Percentiles rank a stretch among this genome's conserved stretches.
phyloP scores from a whole-genome alignment of 441 rosid genomes.

The Erodium moschatum region DNA sequence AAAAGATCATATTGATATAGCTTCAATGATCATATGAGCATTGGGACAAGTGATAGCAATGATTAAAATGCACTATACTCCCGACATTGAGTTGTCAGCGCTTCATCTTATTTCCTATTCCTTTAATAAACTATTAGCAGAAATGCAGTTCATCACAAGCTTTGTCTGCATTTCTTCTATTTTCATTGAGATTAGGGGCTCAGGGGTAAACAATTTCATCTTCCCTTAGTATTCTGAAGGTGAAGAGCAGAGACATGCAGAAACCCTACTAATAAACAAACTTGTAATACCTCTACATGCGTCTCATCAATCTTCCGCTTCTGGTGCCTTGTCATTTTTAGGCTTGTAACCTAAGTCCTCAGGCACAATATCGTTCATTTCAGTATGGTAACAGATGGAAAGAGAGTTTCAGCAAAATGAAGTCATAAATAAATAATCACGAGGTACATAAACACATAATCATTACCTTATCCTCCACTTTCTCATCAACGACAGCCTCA shows the following conservation, averaged over 20 bases:
- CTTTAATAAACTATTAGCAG: neutral
- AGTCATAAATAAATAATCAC: neutral
- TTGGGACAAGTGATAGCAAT: neutral
- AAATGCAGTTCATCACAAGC: constrained; percentile 1
- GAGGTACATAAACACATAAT: constrained; percentile 1
- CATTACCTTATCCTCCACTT: constrained; percentile 92
- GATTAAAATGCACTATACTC: neutral
- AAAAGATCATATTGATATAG: neutral
- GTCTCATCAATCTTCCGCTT: constrained; percentile 98
- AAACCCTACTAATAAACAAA: constrained; percentile 1
- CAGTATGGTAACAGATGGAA: neutral
- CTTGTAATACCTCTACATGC: constrained; percentile 65
- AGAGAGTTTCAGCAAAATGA: neutral
- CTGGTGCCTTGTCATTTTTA: constrained; percentile 99
- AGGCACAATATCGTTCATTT: neutral
- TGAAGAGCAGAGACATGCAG: neutral
- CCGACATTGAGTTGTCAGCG: constrained; percentile 9
- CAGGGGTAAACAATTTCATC: constrained; percentile 2
- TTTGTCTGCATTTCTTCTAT: neutral
- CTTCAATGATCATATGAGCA: neutral
- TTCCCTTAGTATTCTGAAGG: neutral
- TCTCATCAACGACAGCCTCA: constrained; percentile 88
- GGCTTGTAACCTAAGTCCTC: constrained; percentile 64
- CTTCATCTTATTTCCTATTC: neutral
- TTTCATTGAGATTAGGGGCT: neutral